A percentile compares a stretch with the other conserved stretches of the same genome.
These are phyloP conservation scores for Plantago ovata DNA, from an alignment of 257 asterid genomes.

Conservation along the genomic window DNA sequence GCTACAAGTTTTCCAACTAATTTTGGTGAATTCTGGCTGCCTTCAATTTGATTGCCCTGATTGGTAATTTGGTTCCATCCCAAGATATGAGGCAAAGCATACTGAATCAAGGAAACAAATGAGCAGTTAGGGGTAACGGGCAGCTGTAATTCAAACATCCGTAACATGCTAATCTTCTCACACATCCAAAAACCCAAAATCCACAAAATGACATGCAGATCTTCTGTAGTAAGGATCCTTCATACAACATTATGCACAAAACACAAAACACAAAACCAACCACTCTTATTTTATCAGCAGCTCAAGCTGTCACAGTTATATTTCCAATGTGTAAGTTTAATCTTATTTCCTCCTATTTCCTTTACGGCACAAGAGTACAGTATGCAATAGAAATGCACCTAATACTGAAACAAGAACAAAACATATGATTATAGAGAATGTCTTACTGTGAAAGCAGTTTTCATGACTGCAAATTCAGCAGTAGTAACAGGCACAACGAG, in stretches of 20 bases:
- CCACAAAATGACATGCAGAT: neutral
- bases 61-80: constrained; percentile 69
- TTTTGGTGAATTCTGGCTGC: constrained; percentile 25
- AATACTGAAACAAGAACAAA: constrained; percentile 3
- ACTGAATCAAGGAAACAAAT: constrained; percentile 42
- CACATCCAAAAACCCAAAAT: neutral
- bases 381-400: neutral
- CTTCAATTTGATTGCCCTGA: constrained; percentile 24
- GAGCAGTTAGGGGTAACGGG: no score
- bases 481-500: constrained; percentile 80
- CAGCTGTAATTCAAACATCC: no score
- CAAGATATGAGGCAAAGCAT: constrained; percentile 90
- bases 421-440: constrained; percentile 6
- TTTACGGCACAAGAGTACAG: no score
- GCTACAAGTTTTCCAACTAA: constrained; percentile 36
- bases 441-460: constrained; percentile 78
- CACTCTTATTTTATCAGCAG: constrained; percentile 3
- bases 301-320: neutral
- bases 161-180: neutral
- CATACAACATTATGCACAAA: neutral
- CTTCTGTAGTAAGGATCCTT: neutral
- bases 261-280: constrained; percentile 5
- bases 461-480: constrained; percentile 91
- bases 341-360: no score
- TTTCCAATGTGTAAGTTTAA: neutral